Evolutionary conservation across 495 filamentous ascomycete species (phyloP).

Genomic region (Rostrohypoxylon terebratum): DNA sequence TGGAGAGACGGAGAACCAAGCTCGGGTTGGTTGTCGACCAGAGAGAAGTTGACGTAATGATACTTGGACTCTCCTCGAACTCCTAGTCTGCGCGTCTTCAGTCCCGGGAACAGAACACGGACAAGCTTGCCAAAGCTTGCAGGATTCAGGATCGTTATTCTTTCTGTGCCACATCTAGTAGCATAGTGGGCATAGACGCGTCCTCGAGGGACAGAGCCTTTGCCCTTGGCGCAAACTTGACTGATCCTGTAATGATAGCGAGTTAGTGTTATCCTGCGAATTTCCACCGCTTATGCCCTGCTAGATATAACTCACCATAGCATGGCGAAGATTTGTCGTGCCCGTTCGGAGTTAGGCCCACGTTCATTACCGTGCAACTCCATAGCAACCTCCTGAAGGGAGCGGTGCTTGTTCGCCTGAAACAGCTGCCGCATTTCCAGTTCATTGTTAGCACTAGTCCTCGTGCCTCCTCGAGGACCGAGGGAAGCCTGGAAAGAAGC

Average conservation of each 20-base stretch:
- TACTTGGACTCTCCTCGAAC: constrained; percentile 98
- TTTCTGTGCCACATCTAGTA: constrained; percentile 86
- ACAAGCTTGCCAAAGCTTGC: constrained; percentile 98
- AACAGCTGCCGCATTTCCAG: constrained; percentile 90
- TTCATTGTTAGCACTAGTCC: constrained; percentile 85
- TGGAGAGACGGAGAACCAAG: constrained; percentile 52
- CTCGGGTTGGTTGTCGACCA: constrained; percentile 72
- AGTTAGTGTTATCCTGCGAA: constrained; percentile 20
- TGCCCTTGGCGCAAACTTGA: constrained; percentile 80
- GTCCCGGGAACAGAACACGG: constrained; percentile 91
- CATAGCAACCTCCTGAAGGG: constrained; percentile 82
- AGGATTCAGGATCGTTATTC: constrained; percentile 92
- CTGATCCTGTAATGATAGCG: constrained; percentile 72
- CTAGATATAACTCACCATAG: constrained; percentile 76
- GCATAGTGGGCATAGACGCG: constrained; percentile 96
- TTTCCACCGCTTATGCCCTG: background rate
- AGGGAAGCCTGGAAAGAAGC: constrained; percentile 48
- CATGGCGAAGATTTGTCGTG: constrained; percentile 98
- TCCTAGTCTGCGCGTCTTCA: constrained; percentile 90
- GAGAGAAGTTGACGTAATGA: constrained; percentile 90
- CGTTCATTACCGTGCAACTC: constrained; percentile 74
- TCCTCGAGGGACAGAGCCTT: constrained; percentile 86
- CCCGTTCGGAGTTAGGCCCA: constrained; percentile 86
- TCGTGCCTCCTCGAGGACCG: constrained; percentile 67
- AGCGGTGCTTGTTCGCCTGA: constrained; percentile 76